Evolutionary conservation across 345 rosid species (phyloP).

Genomic region (Bruguiera gymnorhiza): DNA sequence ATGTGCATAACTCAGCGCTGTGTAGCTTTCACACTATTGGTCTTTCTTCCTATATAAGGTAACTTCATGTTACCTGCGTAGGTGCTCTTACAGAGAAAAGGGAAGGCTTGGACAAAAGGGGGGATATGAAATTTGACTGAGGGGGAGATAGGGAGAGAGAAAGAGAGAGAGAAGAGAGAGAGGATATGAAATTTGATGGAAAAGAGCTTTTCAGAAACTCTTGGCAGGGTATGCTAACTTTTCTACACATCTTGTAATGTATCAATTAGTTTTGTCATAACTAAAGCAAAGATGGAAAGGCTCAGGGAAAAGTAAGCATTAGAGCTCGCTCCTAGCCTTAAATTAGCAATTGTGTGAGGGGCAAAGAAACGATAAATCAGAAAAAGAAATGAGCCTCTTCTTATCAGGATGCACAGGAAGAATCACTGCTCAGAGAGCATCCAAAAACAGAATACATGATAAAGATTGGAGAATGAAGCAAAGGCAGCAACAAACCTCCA

Average conservation of each 20-base stretch:
- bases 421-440: too few relatives aligned
- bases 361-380: too few relatives aligned
- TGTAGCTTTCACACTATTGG: too few relatives aligned
- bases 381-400: too few relatives aligned
- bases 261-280: not conserved
- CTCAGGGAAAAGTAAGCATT: not conserved
- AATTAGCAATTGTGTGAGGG: too few relatives aligned
- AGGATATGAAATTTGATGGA: not conserved
- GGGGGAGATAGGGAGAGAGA: not conserved
- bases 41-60: too few relatives aligned
- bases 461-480: not conserved
- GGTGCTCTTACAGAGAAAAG: too few relatives aligned
- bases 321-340: not conserved
- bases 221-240: not conserved
- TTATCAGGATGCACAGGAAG: too few relatives aligned
- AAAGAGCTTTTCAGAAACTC: not conserved
- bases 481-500: slow-evolving; percentile 56
- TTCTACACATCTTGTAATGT: not conserved
- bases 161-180: not conserved
- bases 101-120: too few relatives aligned
- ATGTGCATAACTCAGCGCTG: too few relatives aligned
- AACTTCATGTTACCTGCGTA: too few relatives aligned
- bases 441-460: not conserved
- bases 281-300: not conserved
- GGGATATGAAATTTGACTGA: too few relatives aligned